Evolutionary conservation across 768 basidiomycete species (phyloP).

Genomic region (Trametes meyenii): DNA sequence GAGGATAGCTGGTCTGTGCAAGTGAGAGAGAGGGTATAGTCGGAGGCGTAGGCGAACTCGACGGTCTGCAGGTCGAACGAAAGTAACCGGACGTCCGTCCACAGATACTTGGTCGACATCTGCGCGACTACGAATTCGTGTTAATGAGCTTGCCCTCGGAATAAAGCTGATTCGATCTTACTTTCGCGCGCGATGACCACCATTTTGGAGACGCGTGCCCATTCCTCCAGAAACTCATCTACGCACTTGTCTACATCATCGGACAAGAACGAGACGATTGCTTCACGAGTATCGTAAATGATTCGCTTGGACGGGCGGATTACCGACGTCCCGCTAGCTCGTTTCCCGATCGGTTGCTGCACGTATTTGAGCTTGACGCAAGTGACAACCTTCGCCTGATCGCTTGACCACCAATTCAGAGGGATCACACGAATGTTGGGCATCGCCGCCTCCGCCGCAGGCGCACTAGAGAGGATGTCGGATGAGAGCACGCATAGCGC

Average conservation of each 20-base stretch:
- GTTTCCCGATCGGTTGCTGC: constrained; percentile 80
- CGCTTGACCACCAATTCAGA: constrained; percentile 89
- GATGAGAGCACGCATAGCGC: constrained; percentile 81
- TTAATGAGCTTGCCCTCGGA: not conserved
- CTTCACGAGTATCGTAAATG: constrained; percentile 86
- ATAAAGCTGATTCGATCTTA: constrained; percentile 37
- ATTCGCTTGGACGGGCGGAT: constrained; percentile 87
- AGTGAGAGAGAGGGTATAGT: constrained; percentile 76
- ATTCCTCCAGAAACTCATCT: constrained; percentile 88
- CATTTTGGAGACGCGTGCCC: constrained; percentile 92
- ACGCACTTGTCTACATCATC: constrained; percentile 88
- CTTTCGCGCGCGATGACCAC: constrained; percentile 91
- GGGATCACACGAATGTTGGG: constrained; percentile 89
- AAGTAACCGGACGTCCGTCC: constrained; percentile 77
- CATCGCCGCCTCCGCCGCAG: constrained; percentile 91
- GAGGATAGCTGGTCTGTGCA: constrained; percentile 76
- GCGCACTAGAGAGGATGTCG: constrained; percentile 79
- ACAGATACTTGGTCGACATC: constrained; percentile 73
- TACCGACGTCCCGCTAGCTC: constrained; percentile 55
- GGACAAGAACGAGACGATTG: constrained; percentile 86
- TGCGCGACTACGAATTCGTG: constrained; percentile 61
- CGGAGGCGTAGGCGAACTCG: constrained; percentile 80
- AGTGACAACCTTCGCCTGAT: constrained; percentile 80
- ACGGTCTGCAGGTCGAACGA: constrained; percentile 93
- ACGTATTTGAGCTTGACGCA: constrained; percentile 91